phyloP scores from a whole-genome alignment of 148 eudicot genomes.

The Silene conica region DNA sequence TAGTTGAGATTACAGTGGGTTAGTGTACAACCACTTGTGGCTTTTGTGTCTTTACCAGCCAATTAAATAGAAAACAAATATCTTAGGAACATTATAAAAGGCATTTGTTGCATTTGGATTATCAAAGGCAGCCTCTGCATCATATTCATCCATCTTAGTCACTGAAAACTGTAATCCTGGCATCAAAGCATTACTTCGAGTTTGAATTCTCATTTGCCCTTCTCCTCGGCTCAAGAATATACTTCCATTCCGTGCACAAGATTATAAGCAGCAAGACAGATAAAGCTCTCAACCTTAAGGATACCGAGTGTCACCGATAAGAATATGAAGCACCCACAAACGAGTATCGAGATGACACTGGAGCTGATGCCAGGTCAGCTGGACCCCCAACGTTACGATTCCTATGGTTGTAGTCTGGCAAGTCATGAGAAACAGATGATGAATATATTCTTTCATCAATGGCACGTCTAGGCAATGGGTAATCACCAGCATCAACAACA shows the following conservation, averaged over 20 bases:
- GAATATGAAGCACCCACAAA: conserved; percentile 44
- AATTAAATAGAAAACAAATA: background rate
- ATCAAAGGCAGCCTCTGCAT: conserved; percentile 7
- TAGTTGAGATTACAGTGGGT: background rate
- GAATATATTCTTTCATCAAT: conserved; percentile 28
- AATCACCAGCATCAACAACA: conserved; percentile 14
- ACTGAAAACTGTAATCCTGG: background rate
- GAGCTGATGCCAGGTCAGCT: conserved; percentile 26
- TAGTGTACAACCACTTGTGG: too few relatives aligned
- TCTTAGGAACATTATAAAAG: background rate
- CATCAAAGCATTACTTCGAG: background rate
- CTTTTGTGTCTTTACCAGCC: background rate
- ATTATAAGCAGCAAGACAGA: background rate
- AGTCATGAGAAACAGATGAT: conserved; percentile 26
- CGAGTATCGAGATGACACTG: conserved; percentile 63
- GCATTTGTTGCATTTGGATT: background rate
- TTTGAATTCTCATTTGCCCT: background rate
- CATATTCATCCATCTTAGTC: background rate
- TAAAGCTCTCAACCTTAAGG: background rate
- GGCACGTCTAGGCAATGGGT: conserved; percentile 25
- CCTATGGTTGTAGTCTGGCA: conserved; percentile 28
- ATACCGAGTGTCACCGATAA: conserved; percentile 6
- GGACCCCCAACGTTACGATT: conserved; percentile 24
- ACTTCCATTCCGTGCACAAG: background rate
- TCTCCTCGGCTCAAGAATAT: background rate